phyloP scores from a whole-genome alignment of 1,284 basidiomycete genomes.

The Microbotryum violaceum region DNA sequence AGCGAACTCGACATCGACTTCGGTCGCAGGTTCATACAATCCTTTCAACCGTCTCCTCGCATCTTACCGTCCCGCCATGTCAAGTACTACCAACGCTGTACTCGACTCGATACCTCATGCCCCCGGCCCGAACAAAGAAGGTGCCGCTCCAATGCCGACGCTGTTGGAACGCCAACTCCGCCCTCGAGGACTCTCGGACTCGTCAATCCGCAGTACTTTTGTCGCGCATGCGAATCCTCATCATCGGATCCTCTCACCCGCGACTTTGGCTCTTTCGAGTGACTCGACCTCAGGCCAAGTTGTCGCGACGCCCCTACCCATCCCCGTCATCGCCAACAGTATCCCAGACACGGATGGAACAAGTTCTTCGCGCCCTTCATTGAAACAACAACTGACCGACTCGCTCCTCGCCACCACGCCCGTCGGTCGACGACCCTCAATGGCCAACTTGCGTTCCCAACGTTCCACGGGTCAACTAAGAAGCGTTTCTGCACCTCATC shows the following conservation, averaged over 20 bases:
- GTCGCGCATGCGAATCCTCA: conserved; percentile 40
- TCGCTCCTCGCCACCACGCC: not conserved
- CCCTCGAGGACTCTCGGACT: conserved; percentile 75
- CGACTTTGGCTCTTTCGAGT: conserved; percentile 21
- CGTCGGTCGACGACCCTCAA: not conserved
- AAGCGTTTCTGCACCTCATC: not conserved
- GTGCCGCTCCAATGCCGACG: conserved; percentile 40
- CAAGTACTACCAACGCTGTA: conserved; percentile 66
- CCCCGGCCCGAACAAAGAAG: conserved; percentile 38
- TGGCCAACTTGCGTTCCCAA: not conserved
- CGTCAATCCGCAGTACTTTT: conserved; percentile 78
- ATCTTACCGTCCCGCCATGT: conserved; percentile 41
- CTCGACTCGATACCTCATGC: conserved; percentile 52
- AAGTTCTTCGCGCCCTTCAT: not conserved
- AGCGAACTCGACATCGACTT: not conserved
- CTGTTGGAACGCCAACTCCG: conserved; percentile 60
- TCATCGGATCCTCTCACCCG: conserved; percentile 23
- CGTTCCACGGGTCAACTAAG: not conserved
- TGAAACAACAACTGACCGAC: not conserved
- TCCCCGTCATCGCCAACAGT: not conserved
- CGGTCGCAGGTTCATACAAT: conserved; percentile 11
- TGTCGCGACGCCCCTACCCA: not conserved
- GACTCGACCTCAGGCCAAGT: conserved; percentile 6
- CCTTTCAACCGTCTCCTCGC: conserved; percentile 28
- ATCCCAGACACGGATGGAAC: not conserved